Percentiles rank a stretch among this genome's conserved stretches.
These are phyloP conservation scores for Spergularia azorica DNA, from an alignment of 179 eudicot species.

Conservation along the genomic window DNA sequence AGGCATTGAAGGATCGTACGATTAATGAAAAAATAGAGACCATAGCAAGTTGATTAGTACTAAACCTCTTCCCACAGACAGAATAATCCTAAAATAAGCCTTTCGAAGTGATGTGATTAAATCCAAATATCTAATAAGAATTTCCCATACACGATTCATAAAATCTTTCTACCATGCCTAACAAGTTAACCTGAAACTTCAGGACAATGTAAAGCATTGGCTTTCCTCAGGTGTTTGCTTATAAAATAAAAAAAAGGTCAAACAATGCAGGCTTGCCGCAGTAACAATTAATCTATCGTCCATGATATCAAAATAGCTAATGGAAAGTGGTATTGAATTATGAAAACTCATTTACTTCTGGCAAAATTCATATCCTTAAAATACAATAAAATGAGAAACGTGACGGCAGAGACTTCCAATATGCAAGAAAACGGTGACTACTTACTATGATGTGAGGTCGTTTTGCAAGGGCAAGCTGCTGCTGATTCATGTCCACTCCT, in stretches of 20 bases:
- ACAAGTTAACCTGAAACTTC: too few species aligned
- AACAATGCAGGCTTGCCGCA: not conserved
- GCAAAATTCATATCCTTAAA: not conserved
- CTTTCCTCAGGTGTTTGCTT: not conserved
- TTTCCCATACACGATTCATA: not conserved
- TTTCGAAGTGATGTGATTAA: not conserved
- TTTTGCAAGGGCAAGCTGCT: conserved; percentile 62
- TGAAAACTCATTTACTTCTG: not conserved
- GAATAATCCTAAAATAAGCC: not conserved
- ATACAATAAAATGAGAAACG: not conserved
- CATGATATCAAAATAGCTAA: too few species aligned
- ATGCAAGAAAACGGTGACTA: conserved; percentile 5
- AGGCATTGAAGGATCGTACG: not conserved
- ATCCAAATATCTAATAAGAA: not conserved
- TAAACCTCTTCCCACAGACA: not conserved
- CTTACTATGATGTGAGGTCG: conserved; percentile 88
- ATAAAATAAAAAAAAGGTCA: not conserved
- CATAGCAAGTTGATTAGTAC: not conserved
- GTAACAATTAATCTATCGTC: not conserved
- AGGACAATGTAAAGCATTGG: not conserved
- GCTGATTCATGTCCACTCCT: conserved; percentile 74
- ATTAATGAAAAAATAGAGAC: not conserved
- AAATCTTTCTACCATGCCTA: too few species aligned
- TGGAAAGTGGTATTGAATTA: not conserved
- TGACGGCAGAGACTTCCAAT: not conserved